These are phyloP conservation scores for Mycena kentingensis DNA, from an alignment of 768 basidiomycete species.

Conservation along the genomic window DNA sequence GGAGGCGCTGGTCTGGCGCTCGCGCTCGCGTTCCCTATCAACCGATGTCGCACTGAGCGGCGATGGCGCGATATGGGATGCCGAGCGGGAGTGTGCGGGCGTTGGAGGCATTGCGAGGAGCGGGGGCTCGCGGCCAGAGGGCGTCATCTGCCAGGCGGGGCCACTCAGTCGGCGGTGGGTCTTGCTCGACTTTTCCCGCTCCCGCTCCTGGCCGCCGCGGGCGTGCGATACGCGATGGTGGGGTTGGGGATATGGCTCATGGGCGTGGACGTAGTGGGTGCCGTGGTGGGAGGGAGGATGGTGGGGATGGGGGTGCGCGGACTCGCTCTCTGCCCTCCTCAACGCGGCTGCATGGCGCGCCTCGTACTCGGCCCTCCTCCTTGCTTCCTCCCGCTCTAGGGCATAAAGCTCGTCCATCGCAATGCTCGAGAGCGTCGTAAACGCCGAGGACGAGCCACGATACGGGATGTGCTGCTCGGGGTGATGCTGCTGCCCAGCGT, in stretches of 20 bases:
- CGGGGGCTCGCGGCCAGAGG: conserved; percentile 37
- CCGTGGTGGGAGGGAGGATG: too few species aligned
- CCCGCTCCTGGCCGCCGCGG: too few species aligned
- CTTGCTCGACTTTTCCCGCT: conserved; percentile 30
- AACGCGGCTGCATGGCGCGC: conserved; percentile 68
- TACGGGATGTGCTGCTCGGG: conserved; percentile 27
- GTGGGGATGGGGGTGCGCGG: conserved; percentile 43
- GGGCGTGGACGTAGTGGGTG: too few species aligned
- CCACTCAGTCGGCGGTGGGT: conserved; percentile 54
- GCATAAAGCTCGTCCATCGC: conserved; percentile 90
- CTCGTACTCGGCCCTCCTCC: conserved; percentile 86
- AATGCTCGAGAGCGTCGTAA: conserved; percentile 69
- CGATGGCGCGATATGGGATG: conserved; percentile 39
- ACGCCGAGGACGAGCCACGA: conserved; percentile 43
- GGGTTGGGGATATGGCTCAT: neutral
- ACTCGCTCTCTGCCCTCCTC: conserved; percentile 73
- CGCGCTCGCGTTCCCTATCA: neutral
- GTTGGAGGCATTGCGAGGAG: conserved; percentile 18
- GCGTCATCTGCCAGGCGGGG: conserved; percentile 56
- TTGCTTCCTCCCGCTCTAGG: conserved; percentile 84
- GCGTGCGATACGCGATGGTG: conserved; percentile 19
- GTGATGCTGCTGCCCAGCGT: too few species aligned
- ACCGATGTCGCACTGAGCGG: neutral
- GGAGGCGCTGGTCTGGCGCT: conserved; percentile 11
- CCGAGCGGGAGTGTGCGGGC: conserved; percentile 39